phyloP scores from a whole-genome alignment of 2,329 filamentous ascomycete genomes.

The Cryphonectria carpinicola region DNA sequence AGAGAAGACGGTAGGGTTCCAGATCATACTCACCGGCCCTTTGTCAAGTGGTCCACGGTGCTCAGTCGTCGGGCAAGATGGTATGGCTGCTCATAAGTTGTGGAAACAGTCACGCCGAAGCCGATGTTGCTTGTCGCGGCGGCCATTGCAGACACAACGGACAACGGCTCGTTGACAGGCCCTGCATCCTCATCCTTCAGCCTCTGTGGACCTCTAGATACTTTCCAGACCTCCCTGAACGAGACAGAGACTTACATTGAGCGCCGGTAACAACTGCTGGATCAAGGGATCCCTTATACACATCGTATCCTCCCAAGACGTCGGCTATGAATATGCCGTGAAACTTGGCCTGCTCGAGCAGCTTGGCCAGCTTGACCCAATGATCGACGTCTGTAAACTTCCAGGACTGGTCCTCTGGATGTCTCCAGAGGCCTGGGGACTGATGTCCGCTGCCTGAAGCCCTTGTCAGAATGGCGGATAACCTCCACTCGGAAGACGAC shows the following conservation, averaged over 20 bases:
- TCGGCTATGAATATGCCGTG: conserved; percentile 71
- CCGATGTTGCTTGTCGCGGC: conserved; percentile 68
- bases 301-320: conserved; percentile 68
- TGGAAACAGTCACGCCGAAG: conserved; percentile 70
- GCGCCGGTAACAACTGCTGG: conserved; percentile 65
- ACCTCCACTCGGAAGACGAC: not conserved
- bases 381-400: conserved; percentile 64
- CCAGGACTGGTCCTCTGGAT: conserved; percentile 66
- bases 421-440: conserved; percentile 57
- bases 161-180: conserved; percentile 71
- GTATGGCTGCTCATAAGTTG: conserved; percentile 72
- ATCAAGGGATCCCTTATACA: conserved; percentile 64
- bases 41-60: conserved; percentile 69
- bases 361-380: conserved; percentile 63
- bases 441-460: conserved; percentile 48
- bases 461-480: not conserved
- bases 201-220: not conserved
- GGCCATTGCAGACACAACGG: conserved; percentile 68
- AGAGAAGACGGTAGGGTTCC: not conserved
- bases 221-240: not conserved
- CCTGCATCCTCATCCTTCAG: not conserved
- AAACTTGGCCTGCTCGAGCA: conserved; percentile 65
- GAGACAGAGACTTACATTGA: conserved; percentile 50
- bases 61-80: conserved; percentile 67
- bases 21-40: conserved; percentile 49